Evolutionary conservation across 805 yeast genomes (phyloP).

Genomic region (Myxozyma geophila): DNA sequence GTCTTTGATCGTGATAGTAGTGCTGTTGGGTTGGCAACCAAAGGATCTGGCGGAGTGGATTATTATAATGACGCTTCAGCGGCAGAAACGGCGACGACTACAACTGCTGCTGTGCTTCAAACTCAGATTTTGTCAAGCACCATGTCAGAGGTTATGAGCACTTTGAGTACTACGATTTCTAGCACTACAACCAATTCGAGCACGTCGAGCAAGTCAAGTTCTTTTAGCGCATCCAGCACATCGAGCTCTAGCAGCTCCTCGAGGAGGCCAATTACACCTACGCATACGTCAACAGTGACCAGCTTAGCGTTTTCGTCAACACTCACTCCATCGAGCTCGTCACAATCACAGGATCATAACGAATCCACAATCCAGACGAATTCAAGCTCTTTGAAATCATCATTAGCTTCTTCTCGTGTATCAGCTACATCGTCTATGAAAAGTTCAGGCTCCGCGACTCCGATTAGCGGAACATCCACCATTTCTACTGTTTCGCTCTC

Average conservation of each 20-base stretch:
- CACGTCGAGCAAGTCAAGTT: no score
- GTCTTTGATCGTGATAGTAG: slow-evolving; percentile 60
- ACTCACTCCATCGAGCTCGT: no score
- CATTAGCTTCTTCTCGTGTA: no score
- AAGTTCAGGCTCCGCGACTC: not conserved
- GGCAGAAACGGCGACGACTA: slow-evolving; percentile 11
- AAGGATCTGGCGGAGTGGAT: slow-evolving; percentile 36
- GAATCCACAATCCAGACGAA: no score
- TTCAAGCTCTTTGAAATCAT: no score
- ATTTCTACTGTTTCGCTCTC: not conserved
- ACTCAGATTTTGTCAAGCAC: not conserved
- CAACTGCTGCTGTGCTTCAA: not conserved
- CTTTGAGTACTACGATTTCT: not conserved
- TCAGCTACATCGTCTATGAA: no score
- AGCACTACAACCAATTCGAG: not conserved
- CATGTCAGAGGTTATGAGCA: not conserved
- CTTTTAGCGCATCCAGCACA: not conserved
- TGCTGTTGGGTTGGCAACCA: slow-evolving; percentile 59
- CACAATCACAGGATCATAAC: no score
- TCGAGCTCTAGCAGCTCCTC: not conserved
- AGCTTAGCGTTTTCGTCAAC: no score
- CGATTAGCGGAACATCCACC: not conserved
- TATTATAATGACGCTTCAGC: slow-evolving; percentile 15
- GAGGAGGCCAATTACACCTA: no score
- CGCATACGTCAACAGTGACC: no score